These are phyloP conservation scores for Rhodocollybia butyracea DNA, from an alignment of 768 basidiomycete genomes.

Conservation along the genomic window DNA sequence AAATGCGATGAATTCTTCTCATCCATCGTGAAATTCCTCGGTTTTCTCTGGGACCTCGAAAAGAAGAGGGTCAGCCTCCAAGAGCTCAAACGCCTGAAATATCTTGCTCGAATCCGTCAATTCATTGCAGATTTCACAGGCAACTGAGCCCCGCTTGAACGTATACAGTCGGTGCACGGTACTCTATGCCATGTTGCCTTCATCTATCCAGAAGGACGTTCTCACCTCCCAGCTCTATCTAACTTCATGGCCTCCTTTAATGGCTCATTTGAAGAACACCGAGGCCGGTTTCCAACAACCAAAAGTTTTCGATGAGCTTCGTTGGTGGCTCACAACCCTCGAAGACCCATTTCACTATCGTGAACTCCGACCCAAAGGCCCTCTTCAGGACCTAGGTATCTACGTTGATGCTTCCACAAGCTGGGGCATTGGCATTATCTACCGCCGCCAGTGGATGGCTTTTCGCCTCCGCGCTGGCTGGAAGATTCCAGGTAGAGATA, in stretches of 20 bases:
- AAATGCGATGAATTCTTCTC: slow-evolving; percentile 11
- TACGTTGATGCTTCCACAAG: slow-evolving; percentile 28
- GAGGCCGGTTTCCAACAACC: slow-evolving; percentile 16
- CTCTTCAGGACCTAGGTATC: slow-evolving; percentile 18
- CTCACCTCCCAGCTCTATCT: slow-evolving; percentile 24
- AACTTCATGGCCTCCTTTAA: slow-evolving; percentile 22
- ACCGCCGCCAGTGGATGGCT: slow-evolving; percentile 11
- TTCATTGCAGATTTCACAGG: slow-evolving; percentile 10
- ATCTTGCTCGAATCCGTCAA: slow-evolving; percentile 13
- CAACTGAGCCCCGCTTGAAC: background rate
- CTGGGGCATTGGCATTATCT: slow-evolving; percentile 20
- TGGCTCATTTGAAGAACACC: background rate
- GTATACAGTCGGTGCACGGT: slow-evolving; percentile 22
- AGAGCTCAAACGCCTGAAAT: slow-evolving; percentile 23
- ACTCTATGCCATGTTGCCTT: slow-evolving; percentile 31
- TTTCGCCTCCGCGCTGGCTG: slow-evolving; percentile 13
- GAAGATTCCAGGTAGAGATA: slow-evolving; percentile 11
- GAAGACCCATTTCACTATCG: slow-evolving; percentile 4
- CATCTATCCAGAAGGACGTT: slow-evolving; percentile 22
- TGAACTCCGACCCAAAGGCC: slow-evolving; percentile 9
- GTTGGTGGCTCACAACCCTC: slow-evolving; percentile 26
- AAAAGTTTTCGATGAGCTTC: slow-evolving; percentile 22
- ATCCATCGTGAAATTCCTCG: slow-evolving; percentile 10
- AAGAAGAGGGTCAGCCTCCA: slow-evolving; percentile 20
- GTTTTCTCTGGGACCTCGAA: slow-evolving; percentile 26